Base-by-base conservation (phyloP, 1,139 yeast species). In the Yamadazyma jaroonii region DNA sequence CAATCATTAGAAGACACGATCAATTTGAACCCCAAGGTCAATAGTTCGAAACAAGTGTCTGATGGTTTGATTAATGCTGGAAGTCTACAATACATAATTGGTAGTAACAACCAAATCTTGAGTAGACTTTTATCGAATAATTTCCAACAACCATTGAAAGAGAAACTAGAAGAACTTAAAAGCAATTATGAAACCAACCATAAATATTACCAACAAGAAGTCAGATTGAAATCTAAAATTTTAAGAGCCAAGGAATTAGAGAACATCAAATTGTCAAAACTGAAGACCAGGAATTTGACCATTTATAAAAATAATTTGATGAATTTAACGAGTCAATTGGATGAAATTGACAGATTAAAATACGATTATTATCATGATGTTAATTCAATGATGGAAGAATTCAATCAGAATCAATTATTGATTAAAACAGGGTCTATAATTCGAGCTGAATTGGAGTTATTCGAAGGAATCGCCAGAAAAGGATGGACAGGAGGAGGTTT, bases 401-500 rank as follows among this genome's bases (percentile, higher is more conserved):
- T 62, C 43, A 61, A 60, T 38, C 79, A 82, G 34, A 66, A 67
- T 14, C 64, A 71, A 25, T 64, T 85, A 8, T 62, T 85, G 31
- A 57, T 63, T 9, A 68, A 72, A 41, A 72, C 87, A 1, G 85
- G 89, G 0, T 72, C 84, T 0, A 67, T 84, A 7, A 79, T 86
- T 2, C 64, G 88, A 37, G 92, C 94, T 2, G 92, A 87, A 52
- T 77, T 88, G 25, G 94, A 86, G 51, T 78, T 87, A 5, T 81
- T 79, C 49, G 95, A 85, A 52, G 83, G 85, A 14, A 78, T 88
- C 25, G 95, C 95, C 0, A 72, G 81, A 40, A 87, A 87, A 55
- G 94, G 95, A 7, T 83, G 90, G 88, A 73, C 84, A 9, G 95
- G 95, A 8, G 92, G 92, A 14, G 95, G 95, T 0, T 61, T 86